Conservation (phyloP, 345 rosid genomes). For the Sisymbrium altissimum region DNA sequence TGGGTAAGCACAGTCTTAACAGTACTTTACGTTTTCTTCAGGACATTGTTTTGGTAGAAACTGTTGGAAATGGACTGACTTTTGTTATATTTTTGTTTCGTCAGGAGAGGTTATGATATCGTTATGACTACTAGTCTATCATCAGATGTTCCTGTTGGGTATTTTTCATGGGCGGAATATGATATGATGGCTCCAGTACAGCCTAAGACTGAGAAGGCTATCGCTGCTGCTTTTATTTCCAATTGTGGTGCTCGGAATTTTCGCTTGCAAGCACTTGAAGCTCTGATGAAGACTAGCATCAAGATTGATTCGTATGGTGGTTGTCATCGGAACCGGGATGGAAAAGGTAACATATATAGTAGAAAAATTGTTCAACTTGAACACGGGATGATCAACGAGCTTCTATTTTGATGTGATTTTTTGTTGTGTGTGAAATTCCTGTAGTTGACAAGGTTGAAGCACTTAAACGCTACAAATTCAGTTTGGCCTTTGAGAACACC, state of each 20-base stretch:
- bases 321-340: slow-evolving; percentile 81
- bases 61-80: neutral
- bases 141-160: slow-evolving; percentile 98
- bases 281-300: slow-evolving; percentile 53
- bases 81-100: neutral
- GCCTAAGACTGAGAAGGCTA: slow-evolving; percentile 77
- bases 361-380: neutral
- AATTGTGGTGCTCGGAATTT: slow-evolving; percentile 92
- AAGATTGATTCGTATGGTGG: slow-evolving; percentile 87
- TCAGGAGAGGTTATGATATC: slow-evolving; percentile 69
- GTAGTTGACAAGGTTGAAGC: slow-evolving; percentile 90
- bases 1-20: slow-evolving; percentile 84
- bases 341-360: slow-evolving; percentile 46
- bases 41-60: neutral
- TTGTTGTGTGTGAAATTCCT: neutral
- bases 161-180: slow-evolving; percentile 98
- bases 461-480: slow-evolving; percentile 80
- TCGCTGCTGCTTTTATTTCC: slow-evolving; percentile 97
- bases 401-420: neutral
- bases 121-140: slow-evolving; percentile 98
- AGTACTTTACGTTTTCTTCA: slow-evolving; percentile 1
- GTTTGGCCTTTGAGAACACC: slow-evolving; percentile 95
- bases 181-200: slow-evolving; percentile 88
- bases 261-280: slow-evolving; percentile 79
- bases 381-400: neutral